phyloP scores from a whole-genome alignment of 1,284 basidiomycete genomes.

The Heterobasidion irregulare region DNA sequence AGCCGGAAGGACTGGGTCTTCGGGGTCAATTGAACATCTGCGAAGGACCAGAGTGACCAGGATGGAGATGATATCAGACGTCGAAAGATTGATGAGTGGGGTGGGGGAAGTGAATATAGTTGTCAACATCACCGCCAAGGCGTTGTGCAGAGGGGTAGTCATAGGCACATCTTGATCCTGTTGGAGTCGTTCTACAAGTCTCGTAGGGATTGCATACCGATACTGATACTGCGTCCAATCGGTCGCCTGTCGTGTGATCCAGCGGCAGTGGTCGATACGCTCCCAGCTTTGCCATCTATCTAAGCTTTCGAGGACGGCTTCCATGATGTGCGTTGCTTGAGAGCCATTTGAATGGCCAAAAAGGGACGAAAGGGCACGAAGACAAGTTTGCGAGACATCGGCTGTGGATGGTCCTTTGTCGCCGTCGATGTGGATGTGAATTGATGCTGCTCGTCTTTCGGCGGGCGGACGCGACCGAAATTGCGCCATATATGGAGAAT shows the following conservation, averaged over 20 bases:
- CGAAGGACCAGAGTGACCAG: slow-evolving; percentile 72
- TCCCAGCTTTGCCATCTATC: slow-evolving; percentile 63
- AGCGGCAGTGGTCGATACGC: slow-evolving; percentile 70
- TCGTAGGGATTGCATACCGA: slow-evolving; percentile 82
- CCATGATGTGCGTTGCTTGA: slow-evolving; percentile 70
- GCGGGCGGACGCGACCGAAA: slow-evolving; percentile 69
- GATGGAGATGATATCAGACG: slow-evolving; percentile 81
- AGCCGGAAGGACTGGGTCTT: slow-evolving; percentile 64
- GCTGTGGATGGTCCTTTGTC: slow-evolving; percentile 74
- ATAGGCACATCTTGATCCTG: slow-evolving; percentile 54
- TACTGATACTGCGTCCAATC: slow-evolving; percentile 91
- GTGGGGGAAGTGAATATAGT: slow-evolving; percentile 76
- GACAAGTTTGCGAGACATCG: slow-evolving; percentile 71
- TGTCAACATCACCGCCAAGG: slow-evolving; percentile 80
- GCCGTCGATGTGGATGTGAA: slow-evolving; percentile 81
- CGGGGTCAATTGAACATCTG: slow-evolving; percentile 51
- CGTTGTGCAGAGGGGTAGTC: slow-evolving; percentile 49
- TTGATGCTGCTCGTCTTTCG: slow-evolving; percentile 78
- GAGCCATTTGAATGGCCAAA: slow-evolving; percentile 70
- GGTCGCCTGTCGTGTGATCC: slow-evolving; percentile 71
- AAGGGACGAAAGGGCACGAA: slow-evolving; percentile 69
- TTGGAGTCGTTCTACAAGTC: slow-evolving; percentile 76
- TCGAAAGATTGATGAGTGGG: slow-evolving; percentile 85
- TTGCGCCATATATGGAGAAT: slow-evolving; percentile 72
- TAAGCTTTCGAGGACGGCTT: slow-evolving; percentile 61